Base-by-base conservation (phyloP, 1,284 basidiomycete genomes). In the Stereum hirsutum region DNA sequence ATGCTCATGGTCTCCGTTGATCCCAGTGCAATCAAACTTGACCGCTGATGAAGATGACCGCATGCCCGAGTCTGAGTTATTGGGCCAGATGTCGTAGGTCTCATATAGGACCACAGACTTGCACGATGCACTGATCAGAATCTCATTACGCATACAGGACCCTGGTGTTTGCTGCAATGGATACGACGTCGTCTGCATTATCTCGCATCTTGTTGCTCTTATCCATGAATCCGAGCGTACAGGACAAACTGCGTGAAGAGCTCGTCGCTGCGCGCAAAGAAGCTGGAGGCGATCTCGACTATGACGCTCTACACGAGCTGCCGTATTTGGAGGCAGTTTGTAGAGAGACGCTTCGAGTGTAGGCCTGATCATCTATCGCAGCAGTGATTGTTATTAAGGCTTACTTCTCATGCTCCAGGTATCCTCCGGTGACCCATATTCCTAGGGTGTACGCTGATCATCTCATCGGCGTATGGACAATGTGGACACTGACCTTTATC, bases 321-420 rank as follows among this genome's bases (percentile, higher is more conserved):
- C 45, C 50, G 25, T 49, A 49, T 17, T 37, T 49, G 19, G 17
- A 37, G 43, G 56, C 54, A 15, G 54, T 69, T 15, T 52, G 59
- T 32, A 51, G 54, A 23, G 62, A 63, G 46, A 54, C 51, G 0
- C 35, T 62, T 14, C 51, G 53, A 33, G 17, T 54, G 30, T 51
- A 48, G 21, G 44, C 23, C 17, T 8, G 23, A n/a, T n/a, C n/a
- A 28, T 14, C n/a, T 21, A 4, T 10, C 8, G 31, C 4, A 5
- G n/a, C 14, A 10, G 10, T 7, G 14, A 17, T n/a, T 15, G 19
- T 11, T 2, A 43, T 19, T 23, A 21, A 38, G n/a, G n/a, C 7
- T 21, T 12, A 15, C 6, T 21, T 24, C 24, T 5, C 12, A n/a
- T 7, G 37, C 24, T 31, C n/a, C 31, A 49, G 46, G 8, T 45